phyloP scores from a whole-genome alignment of 2,329 filamentous ascomycete species.

The Xylaria sp. region DNA sequence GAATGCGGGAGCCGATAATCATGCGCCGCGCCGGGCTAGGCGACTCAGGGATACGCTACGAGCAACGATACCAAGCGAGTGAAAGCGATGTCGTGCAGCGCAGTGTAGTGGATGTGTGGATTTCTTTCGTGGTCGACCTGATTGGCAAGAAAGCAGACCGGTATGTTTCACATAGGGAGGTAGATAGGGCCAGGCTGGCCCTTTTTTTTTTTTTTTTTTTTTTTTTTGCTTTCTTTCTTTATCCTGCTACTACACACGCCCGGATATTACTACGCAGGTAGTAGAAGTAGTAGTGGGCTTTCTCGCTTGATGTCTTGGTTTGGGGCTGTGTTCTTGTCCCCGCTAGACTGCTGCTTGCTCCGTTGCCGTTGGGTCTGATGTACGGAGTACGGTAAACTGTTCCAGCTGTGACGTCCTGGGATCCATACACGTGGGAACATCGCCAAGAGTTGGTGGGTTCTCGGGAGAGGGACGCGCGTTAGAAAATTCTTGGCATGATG shows the following conservation, averaged over 20 bases:
- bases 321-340: constrained; percentile 4
- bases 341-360: too few species aligned
- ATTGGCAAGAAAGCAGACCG: constrained; percentile 14
- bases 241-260: neutral
- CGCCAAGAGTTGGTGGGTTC: constrained; percentile 18
- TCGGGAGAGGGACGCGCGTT: constrained; percentile 15
- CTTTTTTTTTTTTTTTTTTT: neutral
- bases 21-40: neutral
- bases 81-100: neutral
- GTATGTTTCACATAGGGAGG: neutral
- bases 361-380: too few species aligned
- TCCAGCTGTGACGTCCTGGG: neutral
- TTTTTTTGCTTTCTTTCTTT: neutral
- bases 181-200: neutral
- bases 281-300: neutral
- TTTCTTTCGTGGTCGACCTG: neutral
- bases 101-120: constrained; percentile 10
- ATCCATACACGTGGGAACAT: constrained; percentile 15
- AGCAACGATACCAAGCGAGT: constrained; percentile 5
- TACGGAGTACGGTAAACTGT: neutral
- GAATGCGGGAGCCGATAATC: neutral
- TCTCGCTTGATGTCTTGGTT: neutral
- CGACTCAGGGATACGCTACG: constrained; percentile 11
- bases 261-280: neutral
- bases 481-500: constrained; percentile 7